Conservation (phyloP, 805 yeast species). For the Zygoascus bituminiphila region DNA sequence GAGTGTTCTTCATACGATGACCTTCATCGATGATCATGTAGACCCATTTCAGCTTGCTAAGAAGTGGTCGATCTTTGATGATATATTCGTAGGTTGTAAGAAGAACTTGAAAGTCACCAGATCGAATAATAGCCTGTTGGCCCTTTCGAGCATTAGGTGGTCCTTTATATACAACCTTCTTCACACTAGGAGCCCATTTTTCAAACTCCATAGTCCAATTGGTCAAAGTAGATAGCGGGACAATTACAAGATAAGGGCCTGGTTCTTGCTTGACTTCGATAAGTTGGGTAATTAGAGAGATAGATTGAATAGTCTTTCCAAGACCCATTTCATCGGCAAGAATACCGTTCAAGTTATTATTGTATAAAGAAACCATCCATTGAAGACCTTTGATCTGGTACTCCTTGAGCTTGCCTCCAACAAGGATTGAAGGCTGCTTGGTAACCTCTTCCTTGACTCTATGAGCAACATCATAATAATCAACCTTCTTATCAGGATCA, state of each 20-base stretch:
- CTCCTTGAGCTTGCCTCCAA: conserved; percentile 89
- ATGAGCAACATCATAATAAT: conserved; percentile 92
- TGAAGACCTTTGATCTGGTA: conserved; percentile 91
- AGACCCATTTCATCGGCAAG: conserved; percentile 98
- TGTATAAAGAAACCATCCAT: conserved; percentile 96
- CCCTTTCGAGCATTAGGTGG: conserved; percentile 80
- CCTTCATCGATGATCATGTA: conserved; percentile 99
- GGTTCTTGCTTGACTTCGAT: conserved; percentile 64
- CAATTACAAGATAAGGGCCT: conserved; percentile 89
- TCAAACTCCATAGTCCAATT: conserved; percentile 96
- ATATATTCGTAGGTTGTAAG: conserved; percentile 92
- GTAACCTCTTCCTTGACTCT: conserved; percentile 70
- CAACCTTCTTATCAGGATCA: conserved; percentile 47
- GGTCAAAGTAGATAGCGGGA: conserved; percentile 87
- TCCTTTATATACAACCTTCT: conserved; percentile 84
- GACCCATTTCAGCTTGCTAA: conserved; percentile 79
- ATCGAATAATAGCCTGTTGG: conserved; percentile 57
- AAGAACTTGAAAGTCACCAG: conserved; percentile 81
- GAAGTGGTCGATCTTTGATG: conserved; percentile 76
- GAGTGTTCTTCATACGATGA: conserved; percentile 92
- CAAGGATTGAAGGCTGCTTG: conserved; percentile 71
- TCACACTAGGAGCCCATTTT: conserved; percentile 90
- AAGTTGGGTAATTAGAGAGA: conserved; percentile 76
- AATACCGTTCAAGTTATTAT: conserved; percentile 91
- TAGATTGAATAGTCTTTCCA: conserved; percentile 93